Evolutionary conservation across 176 grass and related monocot genomes (phyloP).

Genomic region (Pontederia crassipes): DNA sequence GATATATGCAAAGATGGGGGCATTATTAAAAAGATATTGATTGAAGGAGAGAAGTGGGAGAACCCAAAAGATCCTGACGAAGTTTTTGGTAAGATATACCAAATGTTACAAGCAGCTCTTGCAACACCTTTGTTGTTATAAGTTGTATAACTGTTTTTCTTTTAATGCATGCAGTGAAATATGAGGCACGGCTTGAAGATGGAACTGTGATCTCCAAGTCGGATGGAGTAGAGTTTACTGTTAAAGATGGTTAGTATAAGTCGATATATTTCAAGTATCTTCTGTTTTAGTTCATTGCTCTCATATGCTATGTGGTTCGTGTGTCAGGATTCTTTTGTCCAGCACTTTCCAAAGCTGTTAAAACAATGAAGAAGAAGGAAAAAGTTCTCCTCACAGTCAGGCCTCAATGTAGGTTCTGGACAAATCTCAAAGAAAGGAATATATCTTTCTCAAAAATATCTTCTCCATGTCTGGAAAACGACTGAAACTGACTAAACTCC

Average conservation of each 20-base stretch:
- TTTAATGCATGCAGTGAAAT: constrained; percentile 49
- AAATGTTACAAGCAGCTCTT: background rate
- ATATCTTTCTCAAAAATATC: too few species aligned
- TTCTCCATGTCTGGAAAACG: too few species aligned
- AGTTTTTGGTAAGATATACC: constrained; percentile 56
- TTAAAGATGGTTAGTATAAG: constrained; percentile 64
- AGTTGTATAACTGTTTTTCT: background rate
- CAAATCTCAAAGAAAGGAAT: too few species aligned
- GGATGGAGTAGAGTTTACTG: constrained; percentile 66
- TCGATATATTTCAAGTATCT: background rate
- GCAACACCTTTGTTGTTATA: background rate
- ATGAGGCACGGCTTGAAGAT: constrained; percentile 70
- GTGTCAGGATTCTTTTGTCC: constrained; percentile 65
- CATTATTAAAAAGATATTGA: constrained; percentile 76
- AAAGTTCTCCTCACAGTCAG: constrained; percentile 76
- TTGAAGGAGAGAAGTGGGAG: constrained; percentile 92
- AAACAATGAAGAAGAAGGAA: constrained; percentile 90
- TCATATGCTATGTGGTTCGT: constrained; percentile 13
- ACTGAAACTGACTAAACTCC: background rate
- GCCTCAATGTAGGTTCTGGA: constrained; percentile 62
- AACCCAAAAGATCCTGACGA: constrained; percentile 89
- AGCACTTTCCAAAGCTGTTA: constrained; percentile 66
- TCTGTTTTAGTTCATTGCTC: background rate
- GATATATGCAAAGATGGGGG: constrained; percentile 96
- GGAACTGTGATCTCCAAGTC: constrained; percentile 64